Conservation (phyloP, 1,284 basidiomycete genomes). For the Xerocomus nothofagi region DNA sequence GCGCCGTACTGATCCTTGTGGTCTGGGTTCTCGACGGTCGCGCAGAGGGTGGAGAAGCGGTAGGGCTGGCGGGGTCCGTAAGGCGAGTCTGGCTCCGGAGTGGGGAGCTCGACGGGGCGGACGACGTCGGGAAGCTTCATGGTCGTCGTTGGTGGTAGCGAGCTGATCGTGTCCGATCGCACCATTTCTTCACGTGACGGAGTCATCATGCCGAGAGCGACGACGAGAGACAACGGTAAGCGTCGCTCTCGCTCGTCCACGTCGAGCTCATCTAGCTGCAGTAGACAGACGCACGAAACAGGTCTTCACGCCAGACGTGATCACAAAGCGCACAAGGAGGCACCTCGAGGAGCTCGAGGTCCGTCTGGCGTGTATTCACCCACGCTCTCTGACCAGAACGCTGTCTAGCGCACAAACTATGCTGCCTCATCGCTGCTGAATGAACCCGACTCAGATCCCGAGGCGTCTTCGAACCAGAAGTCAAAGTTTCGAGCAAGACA, state of each 20-base stretch:
- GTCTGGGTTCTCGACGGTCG: conserved; percentile 84
- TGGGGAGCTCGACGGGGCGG: conserved; percentile 52
- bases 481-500: conserved; percentile 68
- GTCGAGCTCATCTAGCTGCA: conserved; percentile 23
- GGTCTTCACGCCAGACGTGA: conserved; percentile 57
- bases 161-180: conserved; percentile 14
- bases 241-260: neutral
- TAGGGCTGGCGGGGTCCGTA: conserved; percentile 66
- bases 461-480: conserved; percentile 25
- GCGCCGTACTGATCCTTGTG: conserved; percentile 97
- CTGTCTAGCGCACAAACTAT: conserved; percentile 71
- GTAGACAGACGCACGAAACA: conserved; percentile 49
- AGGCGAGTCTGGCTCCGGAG: conserved; percentile 77
- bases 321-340: conserved; percentile 70
- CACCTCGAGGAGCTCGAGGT: conserved; percentile 85
- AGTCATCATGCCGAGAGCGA: conserved; percentile 26
- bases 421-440: conserved; percentile 49
- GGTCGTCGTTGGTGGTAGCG: conserved; percentile 16
- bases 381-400: conserved; percentile 3
- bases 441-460: conserved; percentile 46
- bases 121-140: conserved; percentile 27
- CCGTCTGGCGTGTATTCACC: neutral
- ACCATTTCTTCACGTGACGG: conserved; percentile 27
- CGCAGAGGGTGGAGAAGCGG: conserved; percentile 83
- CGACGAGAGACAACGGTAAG: conserved; percentile 45